Base-by-base conservation (phyloP, 1,284 basidiomycete species). In the Cystobasidium slooffiae region DNA sequence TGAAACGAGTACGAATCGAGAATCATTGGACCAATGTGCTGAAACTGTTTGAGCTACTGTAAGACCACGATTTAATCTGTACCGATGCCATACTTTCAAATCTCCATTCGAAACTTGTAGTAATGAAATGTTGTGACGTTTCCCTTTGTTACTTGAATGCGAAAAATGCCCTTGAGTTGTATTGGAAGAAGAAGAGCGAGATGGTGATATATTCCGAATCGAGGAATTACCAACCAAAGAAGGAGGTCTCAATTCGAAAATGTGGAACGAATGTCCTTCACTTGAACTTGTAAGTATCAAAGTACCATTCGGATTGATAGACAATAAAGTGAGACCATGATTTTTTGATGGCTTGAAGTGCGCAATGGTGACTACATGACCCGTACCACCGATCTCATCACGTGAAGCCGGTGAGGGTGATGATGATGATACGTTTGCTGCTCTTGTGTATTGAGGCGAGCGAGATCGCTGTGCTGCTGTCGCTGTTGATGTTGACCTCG, bases 1-100 rank as follows among this genome's bases (percentile, higher is more conserved):
- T 1, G 87, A 87, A 43, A 93, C 83, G 0, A 88, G 90, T 6
- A 90, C 82, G 88, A 90, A 93, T 39, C 89, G 83, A 22, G 88
- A 88, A 78, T 91, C 90, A 0, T 81, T 79, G 2, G 88, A 86
- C 84, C 88, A 88, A 63, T 82, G 84, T n/a, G 88, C 82, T 12
- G 81, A 80, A 66, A 89, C 87, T 4, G 93, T 86, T 1, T 86
- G 82, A 1, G 89, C 91, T 1, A 85, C 84, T 9, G 91, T 93
- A 51, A 88, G 85, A 7, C 92, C 92, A 5, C 92, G 84, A 51
- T 86, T 85, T 16, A 93, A 84, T 74, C 87, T 85, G 78, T 93
- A 93, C 68, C 89, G 76, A 78, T 90, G 89, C 86, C 86, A 87
- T 0, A 83, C 76, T 83, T 87, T 73, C 79, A 83, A 76, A 78